Base-by-base conservation (phyloP, 228 moss, liverwort and hornwort species). In the Sphagnum fallax region DNA sequence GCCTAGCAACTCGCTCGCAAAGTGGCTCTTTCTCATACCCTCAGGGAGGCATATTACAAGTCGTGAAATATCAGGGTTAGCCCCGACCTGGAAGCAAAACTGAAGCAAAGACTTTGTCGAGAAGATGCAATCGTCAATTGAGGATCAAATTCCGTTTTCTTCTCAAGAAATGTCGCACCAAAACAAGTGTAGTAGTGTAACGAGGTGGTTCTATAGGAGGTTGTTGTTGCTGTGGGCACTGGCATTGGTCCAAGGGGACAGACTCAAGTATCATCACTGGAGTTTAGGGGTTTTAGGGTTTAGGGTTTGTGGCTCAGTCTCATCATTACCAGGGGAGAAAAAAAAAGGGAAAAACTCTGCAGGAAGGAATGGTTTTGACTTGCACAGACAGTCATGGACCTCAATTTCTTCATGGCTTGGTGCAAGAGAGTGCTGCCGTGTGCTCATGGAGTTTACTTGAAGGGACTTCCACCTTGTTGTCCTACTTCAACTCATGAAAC, bases 121-220 rank as follows among this genome's bases (percentile, higher is more conserved):
- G 80, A 93, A 90, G 73, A 71, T 90, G 51, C 98, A 94, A 68
- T 79, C 83, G 6, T 81, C 94, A 18, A 73, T 82, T 13, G 94
- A 98, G 81, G 67, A 83, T 8, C 94, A 98, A 82, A 89, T 98
- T 67, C 32, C 80, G 93, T 13, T 86, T 88, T 71, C 83, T 93
- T 52, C 74, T 98, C 6, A 94, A 98, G 73, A 98, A 92, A 77
- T 98, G 98, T 76, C 82, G 94, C 49, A 92, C 92, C 53, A 80
- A 94, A 13, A 87, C 92, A 65, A 90, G 85, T 79, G 87, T 87
- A 12, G 82, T 79, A 53, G 94, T 92, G 32, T 32, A 32, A 64
- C 94, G 92, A 61, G 75, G 84, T 16, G 86, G 84, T 15, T 78
- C 94, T 73, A 74, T 84, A 62, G 90, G 89, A 65, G 78, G 85